Conservation (phyloP, 1,139 yeast genomes). For the Blastobotrys buckinghamii region DNA sequence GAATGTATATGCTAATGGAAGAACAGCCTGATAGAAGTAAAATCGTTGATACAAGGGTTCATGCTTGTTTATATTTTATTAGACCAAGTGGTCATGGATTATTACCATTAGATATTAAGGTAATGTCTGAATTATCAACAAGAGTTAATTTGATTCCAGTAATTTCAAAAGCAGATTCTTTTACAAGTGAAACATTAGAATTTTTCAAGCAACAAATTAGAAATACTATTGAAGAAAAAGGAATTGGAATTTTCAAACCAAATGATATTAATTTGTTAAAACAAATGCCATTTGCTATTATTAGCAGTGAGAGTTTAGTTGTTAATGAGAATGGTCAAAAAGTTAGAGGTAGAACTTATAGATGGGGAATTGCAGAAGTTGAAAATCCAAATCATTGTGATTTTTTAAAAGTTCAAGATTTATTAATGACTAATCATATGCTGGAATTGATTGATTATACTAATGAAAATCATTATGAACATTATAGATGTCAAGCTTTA, state of each 20-base stretch:
- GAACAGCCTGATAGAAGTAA: constrained; percentile 60
- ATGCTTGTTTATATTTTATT: constrained; percentile 70
- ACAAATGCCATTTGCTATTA: constrained; percentile 54
- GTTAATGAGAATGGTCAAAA: constrained; percentile 31
- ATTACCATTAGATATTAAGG: constrained; percentile 53
- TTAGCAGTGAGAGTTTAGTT: constrained; percentile 41
- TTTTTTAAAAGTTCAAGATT: constrained; percentile 48
- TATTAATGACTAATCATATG: constrained; percentile 58
- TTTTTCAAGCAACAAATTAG: constrained; percentile 44
- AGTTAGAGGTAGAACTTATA: constrained; percentile 60
- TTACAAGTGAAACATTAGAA: constrained; percentile 38
- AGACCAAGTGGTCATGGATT: constrained; percentile 50
- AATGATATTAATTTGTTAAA: background rate
- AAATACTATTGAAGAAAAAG: constrained; percentile 41
- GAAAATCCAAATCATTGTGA: constrained; percentile 66
- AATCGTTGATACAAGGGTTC: constrained; percentile 56
- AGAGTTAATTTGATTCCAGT: constrained; percentile 74
- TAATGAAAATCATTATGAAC: constrained; percentile 74
- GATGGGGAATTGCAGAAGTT: constrained; percentile 71
- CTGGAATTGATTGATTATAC: constrained; percentile 78
- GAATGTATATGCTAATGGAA: constrained; percentile 54
- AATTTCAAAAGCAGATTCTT: constrained; percentile 67
- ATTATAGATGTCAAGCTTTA: constrained; percentile 68
- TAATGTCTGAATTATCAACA: constrained; percentile 60
- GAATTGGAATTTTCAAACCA: constrained; percentile 33